Evolutionary conservation across 176 grass and related monocot species (phyloP), one percentile per base, ranked within the genome.

Genomic region (Oryza nivara): DNA sequence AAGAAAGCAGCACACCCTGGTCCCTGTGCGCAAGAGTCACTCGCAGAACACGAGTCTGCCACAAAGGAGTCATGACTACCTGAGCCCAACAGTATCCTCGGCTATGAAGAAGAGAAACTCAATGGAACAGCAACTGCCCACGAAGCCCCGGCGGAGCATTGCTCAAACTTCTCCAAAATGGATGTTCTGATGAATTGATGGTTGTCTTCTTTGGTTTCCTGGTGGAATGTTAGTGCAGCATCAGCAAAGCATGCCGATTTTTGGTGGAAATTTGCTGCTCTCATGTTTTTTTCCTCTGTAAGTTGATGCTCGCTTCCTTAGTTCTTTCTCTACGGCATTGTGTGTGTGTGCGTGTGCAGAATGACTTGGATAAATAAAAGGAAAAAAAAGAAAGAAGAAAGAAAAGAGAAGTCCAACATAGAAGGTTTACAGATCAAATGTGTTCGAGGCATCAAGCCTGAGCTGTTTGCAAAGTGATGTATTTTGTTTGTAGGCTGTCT

Each of bases 71-170:
- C 95, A 93, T 47, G 95, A 97, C 79, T 97, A 95, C 67, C 12
- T 88, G 76, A 92, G 92, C 89, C 92, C 92, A 26, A 97, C 95
- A 0, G 88, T 97, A n/a, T 97, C 95, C 41, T 97, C 92, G 4
- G 88, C 83, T 34, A 93, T 97, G 91, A 97, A 97, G 89, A 94
- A 91, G 80, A 92, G 89, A 54, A 95, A 95, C 46, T 90, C 84
- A 32, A 17, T 85, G 26, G 92, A 90, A 25, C 89, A 89, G 75
- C 92, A 92, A 34, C 86, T 88, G 16, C 88, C 80, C 3, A 77
- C 82, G 45, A 95, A 81, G 35, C 95, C 88, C 15, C 85, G 75
- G 5, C 82, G 79, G 70, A 85, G 80, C 56, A 74, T 75, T 35
- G 82, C 88, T 41, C 89, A 92, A 30, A 81, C 90, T 70, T 95